These are phyloP conservation scores for Termitomyces heimii DNA, from an alignment of 768 basidiomycete genomes.

Conservation along the genomic window DNA sequence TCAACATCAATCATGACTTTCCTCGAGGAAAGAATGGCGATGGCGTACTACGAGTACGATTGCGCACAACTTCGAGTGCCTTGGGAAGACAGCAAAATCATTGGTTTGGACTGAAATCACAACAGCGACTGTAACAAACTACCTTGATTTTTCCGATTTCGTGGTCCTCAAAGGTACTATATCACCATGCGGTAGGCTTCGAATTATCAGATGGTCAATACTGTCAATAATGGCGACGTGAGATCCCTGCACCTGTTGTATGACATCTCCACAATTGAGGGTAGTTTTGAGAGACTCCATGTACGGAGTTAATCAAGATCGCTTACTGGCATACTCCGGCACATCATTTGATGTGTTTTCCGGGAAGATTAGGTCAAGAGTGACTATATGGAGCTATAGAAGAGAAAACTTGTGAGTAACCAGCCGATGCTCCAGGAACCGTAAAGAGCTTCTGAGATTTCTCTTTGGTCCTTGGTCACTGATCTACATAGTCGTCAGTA, in stretches of 20 bases:
- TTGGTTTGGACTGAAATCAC: conserved; percentile 48
- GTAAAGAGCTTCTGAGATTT: neutral
- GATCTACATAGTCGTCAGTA: neutral
- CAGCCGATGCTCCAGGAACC: neutral
- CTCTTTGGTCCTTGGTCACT: neutral
- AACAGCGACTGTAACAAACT: conserved; percentile 21
- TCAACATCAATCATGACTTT: too few relatives aligned
- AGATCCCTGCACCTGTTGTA: neutral
- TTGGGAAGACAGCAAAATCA: conserved; percentile 31
- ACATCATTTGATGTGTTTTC: neutral
- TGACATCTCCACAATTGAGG: neutral
- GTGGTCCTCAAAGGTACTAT: neutral
- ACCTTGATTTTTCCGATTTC: neutral
- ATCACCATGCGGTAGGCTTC: neutral
- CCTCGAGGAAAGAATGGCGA: neutral
- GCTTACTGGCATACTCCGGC: too few relatives aligned
- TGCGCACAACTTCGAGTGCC: conserved; percentile 36
- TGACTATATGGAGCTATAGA: neutral
- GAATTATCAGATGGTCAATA: neutral
- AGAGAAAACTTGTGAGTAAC: too few relatives aligned
- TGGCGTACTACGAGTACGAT: conserved; percentile 34
- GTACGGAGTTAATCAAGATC: neutral
- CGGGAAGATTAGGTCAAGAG: neutral
- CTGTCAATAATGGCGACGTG: neutral
- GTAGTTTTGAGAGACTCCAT: neutral